These are phyloP conservation scores for Globisporangium echinulatum DNA, from an alignment of 352 stramenopile genomes.

Conservation along the genomic window DNA sequence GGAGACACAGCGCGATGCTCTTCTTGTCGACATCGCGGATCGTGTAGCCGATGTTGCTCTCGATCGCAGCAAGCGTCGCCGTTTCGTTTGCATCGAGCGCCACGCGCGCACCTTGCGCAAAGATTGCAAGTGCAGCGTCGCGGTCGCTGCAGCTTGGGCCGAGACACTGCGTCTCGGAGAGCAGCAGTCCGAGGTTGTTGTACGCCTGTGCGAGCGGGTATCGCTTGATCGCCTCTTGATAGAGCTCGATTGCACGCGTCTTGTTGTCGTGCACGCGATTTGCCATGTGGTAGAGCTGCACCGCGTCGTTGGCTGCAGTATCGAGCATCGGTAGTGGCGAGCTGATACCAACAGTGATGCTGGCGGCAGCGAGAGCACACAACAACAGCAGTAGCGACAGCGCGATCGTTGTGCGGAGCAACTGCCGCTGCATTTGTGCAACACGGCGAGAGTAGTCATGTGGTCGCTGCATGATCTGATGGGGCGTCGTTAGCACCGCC, in stretches of 20 bases:
- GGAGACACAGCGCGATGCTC: constrained; percentile 30
- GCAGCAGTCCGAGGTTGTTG: constrained; percentile 75
- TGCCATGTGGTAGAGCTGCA: constrained; percentile 22
- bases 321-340: neutral
- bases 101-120: constrained; percentile 32
- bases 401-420: neutral
- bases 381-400: neutral
- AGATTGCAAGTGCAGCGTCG: constrained; percentile 21
- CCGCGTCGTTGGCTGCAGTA: constrained; percentile 5
- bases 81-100: constrained; percentile 27
- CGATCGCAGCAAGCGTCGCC: constrained; percentile 35
- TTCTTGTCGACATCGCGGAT: constrained; percentile 20
- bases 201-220: constrained; percentile 55
- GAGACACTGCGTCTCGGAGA: constrained; percentile 12
- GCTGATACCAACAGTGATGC: neutral
- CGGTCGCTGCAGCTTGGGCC: neutral
- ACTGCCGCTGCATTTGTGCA: neutral
- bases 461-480: neutral
- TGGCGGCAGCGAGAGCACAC: neutral
- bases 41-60: constrained; percentile 74
- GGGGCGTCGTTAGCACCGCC: neutral
- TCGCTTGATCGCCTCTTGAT: constrained; percentile 36
- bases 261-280: constrained; percentile 11
- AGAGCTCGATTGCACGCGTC: constrained; percentile 22
- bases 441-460: neutral